Evolutionary conservation across 2,329 filamentous ascomycete species (phyloP).

Genomic region (Aspergillus sp.): DNA sequence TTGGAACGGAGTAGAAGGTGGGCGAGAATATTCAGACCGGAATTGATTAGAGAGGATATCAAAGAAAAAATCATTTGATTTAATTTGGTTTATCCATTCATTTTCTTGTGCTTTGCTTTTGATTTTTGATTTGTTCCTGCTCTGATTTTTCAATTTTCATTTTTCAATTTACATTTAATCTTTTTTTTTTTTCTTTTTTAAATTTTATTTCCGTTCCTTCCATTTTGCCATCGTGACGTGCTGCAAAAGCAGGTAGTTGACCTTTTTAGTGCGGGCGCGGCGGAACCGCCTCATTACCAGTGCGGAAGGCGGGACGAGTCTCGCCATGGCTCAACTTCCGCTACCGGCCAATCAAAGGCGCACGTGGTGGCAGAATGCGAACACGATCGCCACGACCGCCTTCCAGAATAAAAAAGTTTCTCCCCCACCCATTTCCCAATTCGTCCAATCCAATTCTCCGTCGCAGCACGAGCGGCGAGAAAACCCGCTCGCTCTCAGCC

Average conservation of each 20-base stretch:
- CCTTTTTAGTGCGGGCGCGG: conserved; percentile 4
- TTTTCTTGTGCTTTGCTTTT: neutral
- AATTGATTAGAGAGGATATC: neutral
- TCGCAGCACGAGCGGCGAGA: neutral
- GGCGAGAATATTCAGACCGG: neutral
- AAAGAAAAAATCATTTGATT: neutral
- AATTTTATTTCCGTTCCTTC: neutral
- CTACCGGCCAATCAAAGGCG: conserved; percentile 27
- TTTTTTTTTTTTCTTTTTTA: neutral
- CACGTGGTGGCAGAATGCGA: conserved; percentile 34
- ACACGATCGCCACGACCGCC: conserved; percentile 18
- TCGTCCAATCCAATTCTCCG: conserved; percentile 10
- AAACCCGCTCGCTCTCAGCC: neutral
- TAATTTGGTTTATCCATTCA: neutral
- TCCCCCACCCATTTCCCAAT: conserved; percentile 11
- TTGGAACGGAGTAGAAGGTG: neutral
- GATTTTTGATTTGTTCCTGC: neutral
- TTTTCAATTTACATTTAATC: neutral
- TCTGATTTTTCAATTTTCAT: neutral
- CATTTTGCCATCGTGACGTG: neutral
- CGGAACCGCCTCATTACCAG: conserved; percentile 10
- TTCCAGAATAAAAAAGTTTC: conserved; percentile 6
- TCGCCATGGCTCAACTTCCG: neutral
- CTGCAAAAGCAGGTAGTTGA: neutral
- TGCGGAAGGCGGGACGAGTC: conserved; percentile 11